Percentiles rank a stretch among this genome's conserved stretches.
These are phyloP conservation scores for Ophiocordyceps camponoti-floridani DNA, from an alignment of 2,329 filamentous ascomycete genomes.

Conservation along the genomic window DNA sequence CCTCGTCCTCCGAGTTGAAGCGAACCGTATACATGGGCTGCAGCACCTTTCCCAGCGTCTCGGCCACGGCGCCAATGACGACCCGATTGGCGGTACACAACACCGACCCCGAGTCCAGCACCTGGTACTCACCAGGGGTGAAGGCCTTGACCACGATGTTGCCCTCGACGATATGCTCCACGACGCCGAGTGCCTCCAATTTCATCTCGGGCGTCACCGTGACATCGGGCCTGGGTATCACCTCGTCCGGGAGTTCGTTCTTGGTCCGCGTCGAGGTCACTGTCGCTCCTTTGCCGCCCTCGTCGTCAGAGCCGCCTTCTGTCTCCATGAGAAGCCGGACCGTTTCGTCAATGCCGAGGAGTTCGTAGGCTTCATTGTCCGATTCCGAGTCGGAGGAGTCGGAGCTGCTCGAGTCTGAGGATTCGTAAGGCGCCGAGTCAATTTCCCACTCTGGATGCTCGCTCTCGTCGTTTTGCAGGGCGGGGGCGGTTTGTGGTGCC, in stretches of 20 bases:
- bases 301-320: slow-evolving; percentile 65
- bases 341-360: slow-evolving; percentile 66
- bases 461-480: slow-evolving; percentile 14
- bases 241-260: slow-evolving; percentile 55
- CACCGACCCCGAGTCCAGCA: slow-evolving; percentile 69
- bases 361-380: slow-evolving; percentile 45
- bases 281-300: slow-evolving; percentile 29
- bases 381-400: slow-evolving; percentile 37
- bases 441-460: slow-evolving; percentile 66
- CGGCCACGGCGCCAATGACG: slow-evolving; percentile 66
- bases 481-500: slow-evolving; percentile 2
- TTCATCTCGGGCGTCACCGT: slow-evolving; percentile 60
- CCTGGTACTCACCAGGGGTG: slow-evolving; percentile 63
- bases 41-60: slow-evolving; percentile 72
- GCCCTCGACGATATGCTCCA: slow-evolving; percentile 65
- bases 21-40: slow-evolving; percentile 73
- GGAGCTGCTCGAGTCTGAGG: slow-evolving; percentile 41
- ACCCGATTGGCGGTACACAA: slow-evolving; percentile 61
- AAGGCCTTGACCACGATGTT: slow-evolving; percentile 63
- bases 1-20: slow-evolving; percentile 51
- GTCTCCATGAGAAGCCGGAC: slow-evolving; percentile 72
- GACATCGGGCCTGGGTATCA: slow-evolving; percentile 58
- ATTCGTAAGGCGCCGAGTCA: slow-evolving; percentile 61
- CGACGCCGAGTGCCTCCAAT: slow-evolving; percentile 55
- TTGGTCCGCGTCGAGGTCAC: slow-evolving; percentile 49